Base-by-base conservation (phyloP, 2,329 filamentous ascomycete genomes). In the Pseudogymnoascus pannorum region DNA sequence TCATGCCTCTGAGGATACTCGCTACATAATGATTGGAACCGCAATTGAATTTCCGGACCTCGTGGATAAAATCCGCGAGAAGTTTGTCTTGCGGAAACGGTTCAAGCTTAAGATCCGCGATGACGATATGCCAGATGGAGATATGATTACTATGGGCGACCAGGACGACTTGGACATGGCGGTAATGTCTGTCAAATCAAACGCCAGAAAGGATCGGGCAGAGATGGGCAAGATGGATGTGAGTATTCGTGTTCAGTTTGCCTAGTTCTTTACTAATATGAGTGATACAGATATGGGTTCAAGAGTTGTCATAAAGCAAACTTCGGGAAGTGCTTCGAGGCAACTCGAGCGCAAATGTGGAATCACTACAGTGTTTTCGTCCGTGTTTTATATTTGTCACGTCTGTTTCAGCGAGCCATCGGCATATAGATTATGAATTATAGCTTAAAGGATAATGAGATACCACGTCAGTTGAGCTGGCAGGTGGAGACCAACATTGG, bases 161-260 rank as follows among this genome's bases (percentile, higher is more conserved):
- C 91, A 97, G 74, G 94, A 99, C 70, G 94, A 99, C 76, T 76
- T 97, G 65, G 92, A 97, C 58, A 89, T 97, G 85, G 86, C 91
- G 26, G 81, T 97, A 60, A 82, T 84, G 73, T 82, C 79, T 54
- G 86, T 87, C 5, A 89, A 85, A 73, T 82, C 82, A 58, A 77
- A 78, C 63, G 92, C 89, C 57, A 84, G 80, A 75, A 89, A 84
- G 73, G 88, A 93, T 72, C 84, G 86, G 68, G 80, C 82, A 65
- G 92, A 96, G 65, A 88, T 92, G 78, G 92, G 90, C 59, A 97
- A 96, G 82, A 86, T 97, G 85, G 94, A 97, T 85, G 91, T 97
- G 75, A 82, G 89, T 79, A 64, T 63, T 33, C 31, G 5, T 5
- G n/a, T 54, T 20, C 26, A 31, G 12, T 4, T 5, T 29, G 26